Percentiles rank a stretch among this genome's conserved stretches.
Conservation (phyloP, 148 eudicot genomes). For the Drosera capensis region DNA sequence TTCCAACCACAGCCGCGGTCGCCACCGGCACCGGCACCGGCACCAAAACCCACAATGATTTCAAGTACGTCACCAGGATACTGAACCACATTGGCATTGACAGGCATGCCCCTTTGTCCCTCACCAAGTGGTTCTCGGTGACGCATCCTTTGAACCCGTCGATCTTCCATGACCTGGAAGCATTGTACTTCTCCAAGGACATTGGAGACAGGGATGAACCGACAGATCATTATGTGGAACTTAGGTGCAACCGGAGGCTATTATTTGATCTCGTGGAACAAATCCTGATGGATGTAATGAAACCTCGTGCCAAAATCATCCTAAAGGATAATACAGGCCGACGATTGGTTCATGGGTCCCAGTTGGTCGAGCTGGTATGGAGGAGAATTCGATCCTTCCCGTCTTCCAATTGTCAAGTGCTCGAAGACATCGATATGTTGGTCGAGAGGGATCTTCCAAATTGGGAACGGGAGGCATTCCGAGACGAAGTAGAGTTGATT, state of each 20-base stretch:
- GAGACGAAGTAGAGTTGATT: conserved; percentile 41
- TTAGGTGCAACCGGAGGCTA: conserved; percentile 35
- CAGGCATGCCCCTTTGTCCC: conserved; percentile 32
- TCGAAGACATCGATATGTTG: conserved; percentile 65
- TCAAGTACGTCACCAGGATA: conserved; percentile 42
- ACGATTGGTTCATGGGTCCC: conserved; percentile 18
- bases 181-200: conserved; percentile 8
- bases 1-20: conserved; percentile 3
- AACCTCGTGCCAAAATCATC: conserved; percentile 12
- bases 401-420: conserved; percentile 35
- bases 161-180: conserved; percentile 41
- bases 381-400: conserved; percentile 29
- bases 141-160: conserved; percentile 67
- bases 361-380: conserved; percentile 30
- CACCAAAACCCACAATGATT: conserved; percentile 19
- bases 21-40: conserved; percentile 5
- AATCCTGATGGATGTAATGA: conserved; percentile 32
- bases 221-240: conserved; percentile 6
- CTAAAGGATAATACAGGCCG: conserved; percentile 9
- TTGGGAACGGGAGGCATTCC: conserved; percentile 9
- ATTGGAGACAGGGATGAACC: neutral
- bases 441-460: conserved; percentile 36
- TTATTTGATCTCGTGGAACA: conserved; percentile 50
- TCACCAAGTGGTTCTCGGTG: conserved; percentile 36
- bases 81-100: conserved; percentile 48